Base-by-base conservation (phyloP, 2,329 filamentous ascomycete species). In the Aspergillus tanneri region DNA sequence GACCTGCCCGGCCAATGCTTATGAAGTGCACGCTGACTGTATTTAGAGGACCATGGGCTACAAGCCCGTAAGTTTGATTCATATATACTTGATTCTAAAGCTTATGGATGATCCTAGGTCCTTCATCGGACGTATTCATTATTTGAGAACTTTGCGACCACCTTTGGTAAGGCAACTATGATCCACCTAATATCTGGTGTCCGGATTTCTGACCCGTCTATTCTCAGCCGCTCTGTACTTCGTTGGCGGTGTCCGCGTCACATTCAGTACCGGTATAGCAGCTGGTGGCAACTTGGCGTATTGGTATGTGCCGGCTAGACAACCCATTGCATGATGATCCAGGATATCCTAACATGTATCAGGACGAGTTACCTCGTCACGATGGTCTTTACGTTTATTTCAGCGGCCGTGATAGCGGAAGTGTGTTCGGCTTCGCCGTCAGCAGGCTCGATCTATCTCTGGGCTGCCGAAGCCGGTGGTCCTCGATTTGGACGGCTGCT, bases 291-390 rank as follows among this genome's bases (percentile, higher is more conserved):
- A 81, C 52, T 62, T 82, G 40, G 81, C 81, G 6, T 84, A 83
- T 58, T 84, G 80, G 80, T 80, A 58, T 12, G 4, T 14, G 5
- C 10, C 21, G 7, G 3, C 36, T 12, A 18, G 34, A 12, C 1
- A 21, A 6, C n/a, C n/a, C n/a, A n/a, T 12, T 5, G 28, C 18
- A n/a, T n/a, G 45, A 47, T n/a, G 12, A 37, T 25, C 5, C 36
- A 18, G 8, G 11, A 2, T 19, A 6, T 9, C 18, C 47, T 52
- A 47, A 44, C 44, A 25, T 10, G 14, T 0, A 22, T 23, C 23
- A 80, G 77, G 80, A 82, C 80, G 50, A 82, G 78, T 60, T 84
- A 82, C 59, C 53, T 84, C 4, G 71, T 83, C 4, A 82, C 80
- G 2, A 77, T 80, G 56, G 70, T 82, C 30, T 83, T 83, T 62